Base-by-base conservation (phyloP, 176 grass and related monocot species). In the Olyra latifolia region DNA sequence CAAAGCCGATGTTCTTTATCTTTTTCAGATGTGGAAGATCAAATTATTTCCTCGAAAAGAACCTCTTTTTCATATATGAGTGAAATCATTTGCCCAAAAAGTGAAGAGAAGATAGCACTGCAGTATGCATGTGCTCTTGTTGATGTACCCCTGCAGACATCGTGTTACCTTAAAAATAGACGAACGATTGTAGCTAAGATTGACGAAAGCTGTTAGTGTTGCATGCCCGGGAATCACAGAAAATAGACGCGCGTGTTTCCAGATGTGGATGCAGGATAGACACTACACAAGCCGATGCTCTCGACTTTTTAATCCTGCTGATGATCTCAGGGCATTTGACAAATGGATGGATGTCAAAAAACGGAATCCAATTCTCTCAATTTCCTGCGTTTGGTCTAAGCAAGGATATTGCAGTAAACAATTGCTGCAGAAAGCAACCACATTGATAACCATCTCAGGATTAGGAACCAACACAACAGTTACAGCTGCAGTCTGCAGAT, bases 1-100 rank as follows among this genome's bases (percentile, higher is more conserved):
- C 11, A 11, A 85, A 64, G 44, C 63, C 83, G 53, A 50, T 78
- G 83, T 65, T 14, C 22, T 46, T 69, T 60, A 70, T 72, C 80
- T 43, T 80, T 82, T 62, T 66, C 53, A 80, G 69, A 75, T 75
- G 76, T 84, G 69, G n/a, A n/a, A n/a, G 54, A 88, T 53, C 43
- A 0, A 80, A 69, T 41, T 74, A 65, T 74, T 48, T 29, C 50
- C 74, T 8, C 2, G 4, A 61, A 68, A 68, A 20, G 43, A 49
- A 2, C 5, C 20, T 39, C 66, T 59, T 80, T 40, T 80, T 45
- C 70, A 80, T 54, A 46, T 62, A 63, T 70, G 55, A 60, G 49
- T 67, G 27, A n/a, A 41, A 81, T 81, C n/a, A 57, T 81, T 76
- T 71, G 15, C 45, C 14, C 14, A 1, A 64, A 14, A 66, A 50